Evolutionary conservation across 2,329 filamentous ascomycete genomes (phyloP), one percentile per base, ranked within the genome.

Genomic region (Cladosporium sp.): DNA sequence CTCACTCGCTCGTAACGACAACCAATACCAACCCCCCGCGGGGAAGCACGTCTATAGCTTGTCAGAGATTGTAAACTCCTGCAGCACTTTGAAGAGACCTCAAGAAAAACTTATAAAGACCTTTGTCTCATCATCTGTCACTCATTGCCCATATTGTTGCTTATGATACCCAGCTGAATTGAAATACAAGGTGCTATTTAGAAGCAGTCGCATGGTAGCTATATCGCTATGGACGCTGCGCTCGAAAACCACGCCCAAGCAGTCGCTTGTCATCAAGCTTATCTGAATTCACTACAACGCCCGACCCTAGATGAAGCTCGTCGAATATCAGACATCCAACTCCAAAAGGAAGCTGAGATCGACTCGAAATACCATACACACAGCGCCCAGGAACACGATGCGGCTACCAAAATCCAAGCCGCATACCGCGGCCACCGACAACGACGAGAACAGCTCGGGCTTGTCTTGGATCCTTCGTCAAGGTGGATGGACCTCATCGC

Each of bases 341-440:
- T 55, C 5, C 49, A 50, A 4, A 61, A 60, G 40, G 64, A 65
- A 56, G 37, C 50, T 16, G 57, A 58, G 22, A 61, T 62, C 6
- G 42, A 56, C 41, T 43, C 50, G 22, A 63, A 61, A 51, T 66
- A 66, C 43, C 53, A 54, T 16, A 28, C n/a, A 3, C 59, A 62
- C 44, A 50, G 53, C 8, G 38, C 50, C 34, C 55, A 63, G 28
- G 60, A 61, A 48, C 57, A 58, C 13, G 58, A 60, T 43, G 66
- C 67, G 9, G 66, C 65, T 2, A 58, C 55, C 33, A 60, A 59
- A 40, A 68, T 69, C 18, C 66, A 69, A 56, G 81, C 85, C 59
- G 85, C 83, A 14, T 95, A 91, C 66, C 79, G 89, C 35, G 88
- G 88, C 6, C 88, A 93, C 68, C 80, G 86, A 48, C 78, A 81